These are phyloP conservation scores for Sporisorium graminicola DNA, from an alignment of 1,284 basidiomycete genomes.

Conservation along the genomic window DNA sequence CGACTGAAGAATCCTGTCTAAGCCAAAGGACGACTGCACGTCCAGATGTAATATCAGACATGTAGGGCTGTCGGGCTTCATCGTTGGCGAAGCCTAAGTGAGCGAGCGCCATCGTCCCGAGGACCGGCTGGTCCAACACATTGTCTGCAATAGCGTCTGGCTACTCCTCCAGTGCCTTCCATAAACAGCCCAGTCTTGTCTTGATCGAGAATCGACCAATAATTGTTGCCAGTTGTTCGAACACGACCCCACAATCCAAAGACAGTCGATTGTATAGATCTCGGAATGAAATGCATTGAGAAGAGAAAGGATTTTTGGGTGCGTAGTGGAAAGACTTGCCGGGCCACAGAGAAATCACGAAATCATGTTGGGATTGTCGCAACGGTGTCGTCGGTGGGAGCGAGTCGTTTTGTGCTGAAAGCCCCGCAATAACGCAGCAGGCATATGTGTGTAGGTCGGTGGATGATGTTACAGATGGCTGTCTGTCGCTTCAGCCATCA, in stretches of 20 bases:
- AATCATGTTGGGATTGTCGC: neutral
- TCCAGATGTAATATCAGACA: too few relatives aligned
- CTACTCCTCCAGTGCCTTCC: too few relatives aligned
- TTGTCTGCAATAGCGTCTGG: too few relatives aligned
- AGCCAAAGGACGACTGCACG: too few relatives aligned
- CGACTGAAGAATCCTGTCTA: too few relatives aligned
- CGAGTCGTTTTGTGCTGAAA: slow-evolving; percentile 1
- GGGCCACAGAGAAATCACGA: neutral
- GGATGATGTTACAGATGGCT: slow-evolving; percentile 24
- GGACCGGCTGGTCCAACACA: too few relatives aligned
- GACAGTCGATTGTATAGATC: slow-evolving; percentile 2
- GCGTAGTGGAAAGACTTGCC: neutral
- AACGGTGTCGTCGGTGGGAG: neutral
- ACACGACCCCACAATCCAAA: neutral
- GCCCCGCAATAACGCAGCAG: neutral
- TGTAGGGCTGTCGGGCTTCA: too few relatives aligned
- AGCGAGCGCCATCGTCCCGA: too few relatives aligned
- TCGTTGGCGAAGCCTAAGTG: too few relatives aligned
- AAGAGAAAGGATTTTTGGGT: neutral
- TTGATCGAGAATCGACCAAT: neutral
- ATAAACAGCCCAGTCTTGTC: too few relatives aligned
- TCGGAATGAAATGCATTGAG: slow-evolving; percentile 21
- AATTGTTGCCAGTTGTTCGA: neutral
- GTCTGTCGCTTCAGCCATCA: neutral
- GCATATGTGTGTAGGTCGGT: slow-evolving; percentile 3